phyloP scores from a whole-genome alignment of 768 basidiomycete genomes.

The Tricholoma sp. region DNA sequence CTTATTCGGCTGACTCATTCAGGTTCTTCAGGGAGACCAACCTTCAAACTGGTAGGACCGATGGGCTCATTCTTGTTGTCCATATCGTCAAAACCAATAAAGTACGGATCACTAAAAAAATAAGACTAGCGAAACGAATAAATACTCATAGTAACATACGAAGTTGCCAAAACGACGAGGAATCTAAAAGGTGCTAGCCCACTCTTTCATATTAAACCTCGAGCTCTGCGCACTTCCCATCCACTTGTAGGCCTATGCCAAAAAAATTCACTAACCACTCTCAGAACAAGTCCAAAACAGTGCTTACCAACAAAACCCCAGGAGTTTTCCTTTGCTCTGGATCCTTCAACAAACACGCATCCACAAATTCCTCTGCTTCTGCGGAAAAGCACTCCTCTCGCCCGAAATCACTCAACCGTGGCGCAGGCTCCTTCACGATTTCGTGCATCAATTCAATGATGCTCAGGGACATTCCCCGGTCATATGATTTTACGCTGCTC shows the following conservation, averaged over 20 bases:
- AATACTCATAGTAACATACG: too few species aligned
- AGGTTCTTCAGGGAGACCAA: too few species aligned
- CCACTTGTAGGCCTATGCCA: conserved; percentile 62
- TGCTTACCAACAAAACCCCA: conserved; percentile 72
- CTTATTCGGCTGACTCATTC: too few species aligned
- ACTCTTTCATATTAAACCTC: conserved; percentile 66
- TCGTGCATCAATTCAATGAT: conserved; percentile 96
- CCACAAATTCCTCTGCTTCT: conserved; percentile 79
- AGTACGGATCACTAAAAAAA: too few species aligned
- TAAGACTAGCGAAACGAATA: too few species aligned
- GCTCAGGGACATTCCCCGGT: conserved; percentile 93
- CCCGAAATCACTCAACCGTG: conserved; percentile 48
- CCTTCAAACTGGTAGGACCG: too few species aligned
- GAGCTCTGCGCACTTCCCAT: conserved; percentile 54
- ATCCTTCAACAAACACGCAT: conserved; percentile 88
- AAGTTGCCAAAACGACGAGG: neutral
- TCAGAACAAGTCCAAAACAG: neutral
- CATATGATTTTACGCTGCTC: conserved; percentile 82
- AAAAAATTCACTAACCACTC: conserved; percentile 1
- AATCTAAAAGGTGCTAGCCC: conserved; percentile 66
- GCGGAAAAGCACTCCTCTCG: conserved; percentile 58
- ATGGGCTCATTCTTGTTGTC: too few species aligned
- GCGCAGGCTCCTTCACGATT: conserved; percentile 98
- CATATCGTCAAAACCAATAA: too few species aligned
- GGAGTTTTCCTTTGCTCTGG: conserved; percentile 77